Conservation (phyloP, 345 rosid species). For the Hibiscus mutabilis region DNA sequence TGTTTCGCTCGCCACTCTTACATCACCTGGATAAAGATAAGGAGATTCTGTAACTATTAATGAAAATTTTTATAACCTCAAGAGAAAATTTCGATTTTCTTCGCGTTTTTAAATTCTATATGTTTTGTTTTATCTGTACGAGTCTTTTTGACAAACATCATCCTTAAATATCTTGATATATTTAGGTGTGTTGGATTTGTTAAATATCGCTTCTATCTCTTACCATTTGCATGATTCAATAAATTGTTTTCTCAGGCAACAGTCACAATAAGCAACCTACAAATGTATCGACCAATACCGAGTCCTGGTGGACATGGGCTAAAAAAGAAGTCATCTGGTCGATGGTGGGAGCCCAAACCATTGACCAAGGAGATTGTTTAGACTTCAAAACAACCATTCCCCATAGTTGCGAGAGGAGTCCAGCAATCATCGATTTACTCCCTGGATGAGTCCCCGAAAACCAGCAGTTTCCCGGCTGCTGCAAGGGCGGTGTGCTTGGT, state of each 20-base stretch:
- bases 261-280: slow-evolving; percentile 55
- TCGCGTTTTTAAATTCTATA: no score
- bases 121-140: no score
- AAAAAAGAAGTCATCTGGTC: slow-evolving; percentile 73
- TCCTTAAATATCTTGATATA: no score
- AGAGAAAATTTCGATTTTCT: no score
- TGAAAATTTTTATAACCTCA: no score
- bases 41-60: no score
- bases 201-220: background rate
- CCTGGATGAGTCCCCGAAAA: slow-evolving; percentile 66
- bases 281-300: slow-evolving; percentile 43
- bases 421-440: slow-evolving; percentile 59
- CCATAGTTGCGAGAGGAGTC: slow-evolving; percentile 53
- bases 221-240: background rate
- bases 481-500: slow-evolving; percentile 57
- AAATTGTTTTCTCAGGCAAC: slow-evolving; percentile 32
- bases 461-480: slow-evolving; percentile 54
- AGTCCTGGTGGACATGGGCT: slow-evolving; percentile 65
- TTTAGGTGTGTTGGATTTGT: no score
- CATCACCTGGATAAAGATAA: no score
- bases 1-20: no score
- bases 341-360: slow-evolving; percentile 61
- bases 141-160: no score
- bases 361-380: slow-evolving; percentile 78
- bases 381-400: slow-evolving; percentile 62